Evolutionary conservation across 2,329 filamentous ascomycete genomes (phyloP).

Genomic region (Aspergillus pseudoviridinutans): DNA sequence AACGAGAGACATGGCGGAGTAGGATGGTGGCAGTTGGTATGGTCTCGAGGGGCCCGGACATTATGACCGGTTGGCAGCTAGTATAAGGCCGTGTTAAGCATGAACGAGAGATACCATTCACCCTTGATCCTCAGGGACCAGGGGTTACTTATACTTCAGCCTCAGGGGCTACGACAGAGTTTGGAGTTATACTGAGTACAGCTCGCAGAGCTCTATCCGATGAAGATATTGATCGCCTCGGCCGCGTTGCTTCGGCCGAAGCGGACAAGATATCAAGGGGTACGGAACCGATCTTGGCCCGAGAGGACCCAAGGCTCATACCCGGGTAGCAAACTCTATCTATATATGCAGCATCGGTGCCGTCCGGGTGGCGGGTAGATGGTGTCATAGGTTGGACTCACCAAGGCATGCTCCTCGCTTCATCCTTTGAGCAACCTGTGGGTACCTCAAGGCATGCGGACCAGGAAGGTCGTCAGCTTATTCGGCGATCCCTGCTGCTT

Average conservation of each 20-base stretch:
- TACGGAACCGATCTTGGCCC: not conserved
- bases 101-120: not conserved
- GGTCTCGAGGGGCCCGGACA: constrained; percentile 5
- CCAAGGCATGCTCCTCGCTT: too few species aligned
- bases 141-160: not conserved
- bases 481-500: too few species aligned
- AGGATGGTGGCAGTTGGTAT: constrained; percentile 1
- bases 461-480: too few species aligned
- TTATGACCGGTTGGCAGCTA: not conserved
- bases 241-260: not conserved
- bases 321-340: not conserved
- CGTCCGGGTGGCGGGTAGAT: not conserved
- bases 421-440: too few species aligned
- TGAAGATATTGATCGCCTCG: not conserved
- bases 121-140: not conserved
- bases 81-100: not conserved
- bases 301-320: not conserved
- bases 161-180: not conserved
- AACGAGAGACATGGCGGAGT: constrained; percentile 8
- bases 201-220: not conserved
- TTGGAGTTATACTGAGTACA: not conserved
- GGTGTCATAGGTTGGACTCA: not conserved
- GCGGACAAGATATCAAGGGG: not conserved
- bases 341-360: not conserved
- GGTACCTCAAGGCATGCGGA: too few species aligned